Base-by-base conservation (phyloP, 2,329 filamentous ascomycete genomes). In the Venturia oleaginea region DNA sequence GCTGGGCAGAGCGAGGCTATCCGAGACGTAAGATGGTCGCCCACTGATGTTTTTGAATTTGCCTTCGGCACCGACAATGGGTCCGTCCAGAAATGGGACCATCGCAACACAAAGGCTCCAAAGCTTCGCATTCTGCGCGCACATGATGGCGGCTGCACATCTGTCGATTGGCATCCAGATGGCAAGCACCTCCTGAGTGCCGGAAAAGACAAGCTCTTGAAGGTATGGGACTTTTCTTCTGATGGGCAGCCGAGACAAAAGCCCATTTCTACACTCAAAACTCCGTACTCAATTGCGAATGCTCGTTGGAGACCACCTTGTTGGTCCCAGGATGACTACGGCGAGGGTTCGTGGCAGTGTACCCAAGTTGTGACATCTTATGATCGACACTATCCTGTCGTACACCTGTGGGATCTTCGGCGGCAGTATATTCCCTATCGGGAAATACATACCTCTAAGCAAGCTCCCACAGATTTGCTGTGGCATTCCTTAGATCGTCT, bases 131-230 rank as follows among this genome's bases (percentile, higher is more conserved):
- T 87, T 64, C 81, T 55, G 32, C 66, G 83, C 40, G 85, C 84
- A 54, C 85, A 88, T 70, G 81, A 84, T 68, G 81, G 80, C 67
- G 79, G 78, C 4, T 87, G 85, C 74, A 85, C 81, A 66, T 79
- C 84, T 6, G 80, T 88, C 42, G 85, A 88, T 71, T 88, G 85
- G 84, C 85, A 88, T 70, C 85, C 85, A 1, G 84, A 87, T 68
- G 85, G 85, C 7, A 86, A 83, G 69, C 84, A 87, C 71, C 75
- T 88, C 11, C 79, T 84, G 63, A 87, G 84, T 68, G 84, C 83
- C n/a, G 80, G 85, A 62, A 78, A 81, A 27, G 85, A 88, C 71
- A 83, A 82, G 65, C 80, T 87, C n/a, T 38, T 62, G 67, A 84
- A 84, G 71, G 80, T 87, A 34, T 88, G 85, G 84, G 84, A 87